phyloP scores from a whole-genome alignment of 2,329 filamentous ascomycete genomes.

The Aspergillus pseudonomiae region DNA sequence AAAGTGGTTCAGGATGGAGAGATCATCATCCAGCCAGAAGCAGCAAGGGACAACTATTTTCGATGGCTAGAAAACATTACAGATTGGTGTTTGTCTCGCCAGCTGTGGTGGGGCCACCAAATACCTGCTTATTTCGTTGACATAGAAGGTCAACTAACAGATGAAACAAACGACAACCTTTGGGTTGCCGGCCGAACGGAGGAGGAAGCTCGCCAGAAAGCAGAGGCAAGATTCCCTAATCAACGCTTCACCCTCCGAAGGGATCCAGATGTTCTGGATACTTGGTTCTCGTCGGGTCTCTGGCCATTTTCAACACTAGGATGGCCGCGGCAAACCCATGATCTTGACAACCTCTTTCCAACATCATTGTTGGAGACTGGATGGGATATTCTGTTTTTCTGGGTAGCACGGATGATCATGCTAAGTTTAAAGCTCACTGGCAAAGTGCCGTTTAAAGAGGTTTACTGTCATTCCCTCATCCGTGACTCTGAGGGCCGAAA shows the following conservation, averaged over 20 bases:
- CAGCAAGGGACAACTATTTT: conserved; percentile 80
- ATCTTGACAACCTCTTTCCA: conserved; percentile 82
- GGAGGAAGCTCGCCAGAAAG: conserved; percentile 80
- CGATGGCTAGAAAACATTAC: conserved; percentile 87
- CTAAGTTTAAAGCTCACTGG: conserved; percentile 88
- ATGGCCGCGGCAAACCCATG: conserved; percentile 81
- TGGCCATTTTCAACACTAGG: conserved; percentile 95
- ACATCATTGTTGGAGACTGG: conserved; percentile 89
- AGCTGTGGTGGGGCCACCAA: conserved; percentile 95
- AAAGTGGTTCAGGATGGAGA: conserved; percentile 77
- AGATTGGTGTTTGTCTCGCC: conserved; percentile 92
- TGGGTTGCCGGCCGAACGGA: conserved; percentile 85
- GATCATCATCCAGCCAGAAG: conserved; percentile 84
- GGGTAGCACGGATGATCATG: conserved; percentile 90
- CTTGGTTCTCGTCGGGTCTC: conserved; percentile 92
- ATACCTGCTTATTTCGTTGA: conserved; percentile 86
- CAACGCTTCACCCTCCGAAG: conserved; percentile 79
- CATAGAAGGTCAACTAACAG: conserved; percentile 68
- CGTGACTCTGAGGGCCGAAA: conserved; percentile 92
- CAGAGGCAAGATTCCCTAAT: conserved; percentile 74
- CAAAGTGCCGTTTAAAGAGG: conserved; percentile 87
- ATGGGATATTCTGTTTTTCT: conserved; percentile 93
- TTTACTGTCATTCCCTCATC: conserved; percentile 92
- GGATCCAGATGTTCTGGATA: conserved; percentile 91
- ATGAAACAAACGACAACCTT: conserved; percentile 60